Conservation (phyloP, 495 filamentous ascomycete species). For the Neurospora sp. region DNA sequence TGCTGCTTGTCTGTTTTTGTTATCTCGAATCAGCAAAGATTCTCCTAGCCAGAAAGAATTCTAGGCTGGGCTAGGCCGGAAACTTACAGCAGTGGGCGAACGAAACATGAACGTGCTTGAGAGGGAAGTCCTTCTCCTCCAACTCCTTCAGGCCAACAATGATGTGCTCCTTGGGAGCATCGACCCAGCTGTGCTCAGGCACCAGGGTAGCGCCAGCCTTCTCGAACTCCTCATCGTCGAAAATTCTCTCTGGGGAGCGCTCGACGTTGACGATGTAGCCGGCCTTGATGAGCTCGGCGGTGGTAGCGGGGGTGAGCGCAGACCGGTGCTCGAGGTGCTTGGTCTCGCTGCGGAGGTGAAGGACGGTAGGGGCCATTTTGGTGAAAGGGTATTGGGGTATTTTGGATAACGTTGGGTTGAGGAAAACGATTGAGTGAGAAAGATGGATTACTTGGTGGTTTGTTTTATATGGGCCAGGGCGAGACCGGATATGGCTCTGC, state of each 20-base stretch:
- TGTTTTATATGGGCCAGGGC: background rate
- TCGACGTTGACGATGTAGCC: conserved; percentile 83
- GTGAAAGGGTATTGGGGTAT: background rate
- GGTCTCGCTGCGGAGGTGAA: conserved; percentile 39
- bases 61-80: background rate
- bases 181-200: conserved; percentile 67
- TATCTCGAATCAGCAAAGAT: background rate
- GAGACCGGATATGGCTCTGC: background rate
- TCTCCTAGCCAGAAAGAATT: conserved; percentile 18
- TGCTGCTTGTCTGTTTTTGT: conserved; percentile 71
- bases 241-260: conserved; percentile 70
- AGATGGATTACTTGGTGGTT: background rate
- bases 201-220: conserved; percentile 66
- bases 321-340: conserved; percentile 51
- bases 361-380: conserved; percentile 29
- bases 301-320: conserved; percentile 49
- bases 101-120: conserved; percentile 78
- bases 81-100: conserved; percentile 52
- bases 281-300: conserved; percentile 68
- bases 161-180: conserved; percentile 66
- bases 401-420: background rate
- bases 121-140: conserved; percentile 76
- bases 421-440: background rate
- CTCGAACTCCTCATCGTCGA: conserved; percentile 60
- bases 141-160: conserved; percentile 93